Evolutionary conservation across 176 grass and related monocot species (phyloP).

Genomic region (Rhipidocladum racemiflorum): DNA sequence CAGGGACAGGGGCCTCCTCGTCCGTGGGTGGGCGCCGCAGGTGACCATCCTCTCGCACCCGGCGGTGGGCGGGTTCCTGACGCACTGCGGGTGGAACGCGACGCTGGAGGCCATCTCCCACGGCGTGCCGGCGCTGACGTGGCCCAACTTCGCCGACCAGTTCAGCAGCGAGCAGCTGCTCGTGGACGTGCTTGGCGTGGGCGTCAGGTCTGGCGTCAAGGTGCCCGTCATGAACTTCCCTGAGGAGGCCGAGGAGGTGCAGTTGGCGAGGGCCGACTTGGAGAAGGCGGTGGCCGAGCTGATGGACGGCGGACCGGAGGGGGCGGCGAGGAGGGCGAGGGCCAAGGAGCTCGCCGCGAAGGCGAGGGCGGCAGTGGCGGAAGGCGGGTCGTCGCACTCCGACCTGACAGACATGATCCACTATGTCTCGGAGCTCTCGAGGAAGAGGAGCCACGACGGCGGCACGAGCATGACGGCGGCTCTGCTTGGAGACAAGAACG

Average conservation of each 20-base stretch:
- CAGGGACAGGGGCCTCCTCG: conserved; percentile 39
- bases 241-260: conserved; percentile 4
- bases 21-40: conserved; percentile 57
- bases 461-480: background rate
- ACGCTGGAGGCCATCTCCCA: conserved; percentile 41
- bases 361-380: conserved; percentile 44
- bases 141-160: conserved; percentile 52
- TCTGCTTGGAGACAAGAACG: background rate
- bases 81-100: conserved; percentile 71
- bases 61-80: conserved; percentile 49
- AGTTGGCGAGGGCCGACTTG: conserved; percentile 29
- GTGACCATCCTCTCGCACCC: conserved; percentile 53
- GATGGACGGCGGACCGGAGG: conserved; percentile 36
- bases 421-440: conserved; percentile 31
- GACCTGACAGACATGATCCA: conserved; percentile 35
- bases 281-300: conserved; percentile 31
- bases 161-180: conserved; percentile 55
- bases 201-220: conserved; percentile 44
- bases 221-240: conserved; percentile 18
- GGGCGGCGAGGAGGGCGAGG: conserved; percentile 21
- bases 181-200: conserved; percentile 53
- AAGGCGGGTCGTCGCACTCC: conserved; percentile 48
- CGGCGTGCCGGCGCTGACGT: conserved; percentile 59
- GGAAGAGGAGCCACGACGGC: background rate
- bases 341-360: conserved; percentile 22